Percentiles rank a stretch among this genome's conserved stretches.
Conservation (phyloP, 1,139 yeast genomes). For the Geotrichum bryndzae region DNA sequence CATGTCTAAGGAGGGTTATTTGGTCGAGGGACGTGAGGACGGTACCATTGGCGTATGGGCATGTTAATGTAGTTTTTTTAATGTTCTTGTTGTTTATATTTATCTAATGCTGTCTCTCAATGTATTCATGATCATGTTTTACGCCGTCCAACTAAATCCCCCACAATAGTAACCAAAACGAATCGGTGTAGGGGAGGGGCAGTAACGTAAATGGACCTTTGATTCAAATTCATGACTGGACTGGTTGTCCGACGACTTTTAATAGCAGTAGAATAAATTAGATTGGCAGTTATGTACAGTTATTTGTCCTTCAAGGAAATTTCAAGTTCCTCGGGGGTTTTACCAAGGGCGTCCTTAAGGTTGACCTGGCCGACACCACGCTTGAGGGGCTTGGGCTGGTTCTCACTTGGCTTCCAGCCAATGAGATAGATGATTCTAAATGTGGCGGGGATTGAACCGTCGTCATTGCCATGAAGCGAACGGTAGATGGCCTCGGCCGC, state of each 20-base stretch:
- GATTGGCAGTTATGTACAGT: not conserved
- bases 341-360: conserved; percentile 52
- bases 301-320: conserved; percentile 1
- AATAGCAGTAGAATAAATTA: not conserved
- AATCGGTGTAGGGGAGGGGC: not conserved
- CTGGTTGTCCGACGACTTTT: too few relatives aligned
- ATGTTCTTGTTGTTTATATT: not conserved
- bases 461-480: conserved; percentile 54
- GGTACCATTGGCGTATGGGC: conserved; percentile 63
- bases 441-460: conserved; percentile 48
- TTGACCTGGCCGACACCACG: conserved; percentile 67
- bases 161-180: too few relatives aligned
- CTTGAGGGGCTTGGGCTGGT: conserved; percentile 65
- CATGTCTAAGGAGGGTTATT: conserved; percentile 53
- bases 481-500: conserved; percentile 75
- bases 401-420: conserved; percentile 76
- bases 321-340: conserved; percentile 4
- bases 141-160: not conserved
- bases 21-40: conserved; percentile 54
- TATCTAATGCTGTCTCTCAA: not conserved
- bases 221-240: too few relatives aligned
- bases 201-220: too few relatives aligned
- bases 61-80: conserved; percentile 22
- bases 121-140: not conserved
- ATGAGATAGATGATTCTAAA: conserved; percentile 74